These are phyloP conservation scores for Cyanophora paradoxa DNA, from an alignment of 78 protist species.

Conservation along the genomic window DNA sequence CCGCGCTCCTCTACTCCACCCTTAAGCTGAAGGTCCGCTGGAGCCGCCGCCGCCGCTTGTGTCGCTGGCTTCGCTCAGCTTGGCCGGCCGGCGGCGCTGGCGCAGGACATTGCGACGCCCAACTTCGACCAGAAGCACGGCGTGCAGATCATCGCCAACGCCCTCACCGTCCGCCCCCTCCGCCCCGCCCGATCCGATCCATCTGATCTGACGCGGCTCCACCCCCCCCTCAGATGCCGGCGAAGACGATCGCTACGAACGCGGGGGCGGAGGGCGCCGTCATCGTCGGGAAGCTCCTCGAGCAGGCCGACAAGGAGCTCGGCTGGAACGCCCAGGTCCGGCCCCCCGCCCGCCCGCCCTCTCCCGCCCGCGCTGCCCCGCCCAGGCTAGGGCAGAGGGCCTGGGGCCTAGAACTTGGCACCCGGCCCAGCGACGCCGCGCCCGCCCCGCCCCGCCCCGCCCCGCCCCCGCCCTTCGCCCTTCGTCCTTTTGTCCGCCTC, in stretches of 20 bases:
- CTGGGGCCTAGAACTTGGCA: slow-evolving; percentile 3
- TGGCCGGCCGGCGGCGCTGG: too few species aligned
- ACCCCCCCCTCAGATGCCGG: slow-evolving; percentile 74
- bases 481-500: too few species aligned
- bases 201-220: too few species aligned
- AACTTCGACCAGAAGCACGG: not conserved
- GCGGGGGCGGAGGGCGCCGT: slow-evolving; percentile 95
- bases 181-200: slow-evolving; percentile 32
- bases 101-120: too few species aligned
- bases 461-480: too few species aligned
- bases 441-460: too few species aligned
- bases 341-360: too few species aligned
- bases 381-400: slow-evolving; percentile 9
- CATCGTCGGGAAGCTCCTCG: slow-evolving; percentile 85
- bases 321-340: slow-evolving; percentile 93
- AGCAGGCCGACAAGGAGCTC: slow-evolving; percentile 29
- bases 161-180: too few species aligned
- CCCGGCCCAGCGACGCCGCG: not conserved
- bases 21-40: not conserved
- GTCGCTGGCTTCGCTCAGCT: too few species aligned
- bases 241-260: slow-evolving; percentile 79
- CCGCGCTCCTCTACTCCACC: slow-evolving; percentile 72
- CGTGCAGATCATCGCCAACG: slow-evolving; percentile 27
- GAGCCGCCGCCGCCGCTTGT: too few species aligned
- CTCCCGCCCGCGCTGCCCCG: too few species aligned